Conservation (phyloP, 768 basidiomycete genomes). For the Phaffia tasmanica region DNA sequence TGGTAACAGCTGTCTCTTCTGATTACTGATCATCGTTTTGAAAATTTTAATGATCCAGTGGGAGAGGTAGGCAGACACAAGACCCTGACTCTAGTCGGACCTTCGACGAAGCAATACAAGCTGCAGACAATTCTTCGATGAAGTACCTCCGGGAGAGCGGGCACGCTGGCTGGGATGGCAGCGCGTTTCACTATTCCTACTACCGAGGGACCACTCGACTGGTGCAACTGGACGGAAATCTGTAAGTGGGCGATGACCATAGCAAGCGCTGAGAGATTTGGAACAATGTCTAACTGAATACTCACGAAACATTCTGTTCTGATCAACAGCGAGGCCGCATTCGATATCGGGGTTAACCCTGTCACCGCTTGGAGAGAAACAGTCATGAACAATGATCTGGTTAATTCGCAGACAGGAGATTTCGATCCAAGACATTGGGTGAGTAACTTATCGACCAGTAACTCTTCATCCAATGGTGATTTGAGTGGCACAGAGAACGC, state of each 20-base stretch:
- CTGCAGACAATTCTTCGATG: no score
- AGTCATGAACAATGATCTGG: conserved; percentile 63
- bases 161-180: conserved; percentile 50
- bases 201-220: conserved; percentile 77
- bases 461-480: not conserved
- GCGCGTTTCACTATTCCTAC: conserved; percentile 88
- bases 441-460: not conserved
- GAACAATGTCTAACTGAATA: not conserved
- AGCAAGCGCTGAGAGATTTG: not conserved
- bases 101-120: no score
- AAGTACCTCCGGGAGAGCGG: no score
- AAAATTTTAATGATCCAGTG: not conserved
- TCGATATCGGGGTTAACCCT: conserved; percentile 65
- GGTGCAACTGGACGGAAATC: conserved; percentile 89
- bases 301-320: not conserved
- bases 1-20: not conserved
- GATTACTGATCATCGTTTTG: not conserved
- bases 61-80: not conserved
- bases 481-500: not conserved
- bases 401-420: conserved; percentile 55
- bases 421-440: conserved; percentile 63
- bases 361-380: conserved; percentile 84
- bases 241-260: conserved; percentile 60
- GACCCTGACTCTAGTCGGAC: no score
- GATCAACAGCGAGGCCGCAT: no score